Evolutionary conservation across 2,329 filamentous ascomycete genomes (phyloP).

Genomic region (Septoria petroselini): DNA sequence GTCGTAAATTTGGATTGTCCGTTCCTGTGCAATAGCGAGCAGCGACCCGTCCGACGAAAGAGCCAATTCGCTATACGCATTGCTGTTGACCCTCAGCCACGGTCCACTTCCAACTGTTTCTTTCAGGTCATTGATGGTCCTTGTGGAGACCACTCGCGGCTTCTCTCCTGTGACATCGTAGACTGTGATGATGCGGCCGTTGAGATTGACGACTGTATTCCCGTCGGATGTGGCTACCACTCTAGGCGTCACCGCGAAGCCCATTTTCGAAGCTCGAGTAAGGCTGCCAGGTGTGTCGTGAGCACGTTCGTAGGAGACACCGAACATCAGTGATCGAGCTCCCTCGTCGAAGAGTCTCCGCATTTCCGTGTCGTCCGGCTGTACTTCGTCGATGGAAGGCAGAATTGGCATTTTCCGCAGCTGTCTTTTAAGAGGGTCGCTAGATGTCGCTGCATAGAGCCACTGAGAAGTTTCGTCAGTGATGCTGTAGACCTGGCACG

Average conservation of each 20-base stretch:
- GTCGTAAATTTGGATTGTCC: slow-evolving; percentile 39
- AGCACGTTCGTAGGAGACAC: slow-evolving; percentile 27
- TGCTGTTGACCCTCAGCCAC: slow-evolving; percentile 35
- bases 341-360: slow-evolving; percentile 33
- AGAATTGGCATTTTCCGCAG: slow-evolving; percentile 34
- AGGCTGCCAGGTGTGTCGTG: slow-evolving; percentile 23
- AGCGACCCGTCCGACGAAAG: slow-evolving; percentile 35
- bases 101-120: slow-evolving; percentile 36
- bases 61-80: slow-evolving; percentile 33
- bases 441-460: slow-evolving; percentile 34
- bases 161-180: slow-evolving; percentile 31
- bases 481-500: no score
- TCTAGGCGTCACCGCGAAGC: slow-evolving; percentile 23
- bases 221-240: slow-evolving; percentile 30
- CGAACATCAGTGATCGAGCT: slow-evolving; percentile 35
- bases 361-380: slow-evolving; percentile 26
- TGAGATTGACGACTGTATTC: slow-evolving; percentile 30
- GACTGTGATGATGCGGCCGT: slow-evolving; percentile 33
- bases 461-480: slow-evolving; percentile 20
- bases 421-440: slow-evolving; percentile 33
- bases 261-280: slow-evolving; percentile 20
- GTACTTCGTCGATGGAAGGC: slow-evolving; percentile 26
- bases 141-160: slow-evolving; percentile 24
- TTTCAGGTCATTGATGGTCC: slow-evolving; percentile 35
- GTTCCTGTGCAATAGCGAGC: slow-evolving; percentile 37